These are phyloP conservation scores for Beauveria sp. DNA, from an alignment of 2,329 filamentous ascomycete genomes.

Conservation along the genomic window DNA sequence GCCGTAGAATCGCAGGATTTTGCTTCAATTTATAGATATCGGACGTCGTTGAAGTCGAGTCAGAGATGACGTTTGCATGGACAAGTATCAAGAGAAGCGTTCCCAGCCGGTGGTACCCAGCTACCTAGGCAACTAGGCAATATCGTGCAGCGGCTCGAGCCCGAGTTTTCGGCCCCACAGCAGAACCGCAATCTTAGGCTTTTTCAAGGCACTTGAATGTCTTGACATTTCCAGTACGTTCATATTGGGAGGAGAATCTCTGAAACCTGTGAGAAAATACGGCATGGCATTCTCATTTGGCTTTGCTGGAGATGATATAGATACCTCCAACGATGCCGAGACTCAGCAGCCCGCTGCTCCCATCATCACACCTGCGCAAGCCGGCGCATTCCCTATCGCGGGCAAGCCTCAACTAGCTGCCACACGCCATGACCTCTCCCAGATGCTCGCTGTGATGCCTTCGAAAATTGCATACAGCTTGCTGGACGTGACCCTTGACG, in stretches of 20 bases:
- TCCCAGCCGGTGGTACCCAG: not conserved
- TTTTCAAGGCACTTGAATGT: not conserved
- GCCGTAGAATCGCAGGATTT: not conserved
- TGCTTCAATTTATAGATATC: too few species aligned
- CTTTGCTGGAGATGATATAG: constrained; percentile 58
- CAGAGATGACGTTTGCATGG: not conserved
- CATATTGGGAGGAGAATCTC: not conserved
- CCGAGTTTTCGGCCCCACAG: constrained; percentile 10
- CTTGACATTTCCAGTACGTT: not conserved
- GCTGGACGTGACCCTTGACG: constrained; percentile 50
- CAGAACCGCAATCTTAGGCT: not conserved
- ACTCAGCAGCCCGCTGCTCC: constrained; percentile 12
- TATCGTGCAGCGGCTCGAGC: not conserved
- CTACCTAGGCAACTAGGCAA: too few species aligned
- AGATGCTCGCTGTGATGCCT: constrained; percentile 53
- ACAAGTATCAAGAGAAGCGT: not conserved
- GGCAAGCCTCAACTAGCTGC: constrained; percentile 53
- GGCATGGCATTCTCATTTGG: constrained; percentile 50
- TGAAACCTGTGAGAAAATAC: not conserved
- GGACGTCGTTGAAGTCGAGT: not conserved
- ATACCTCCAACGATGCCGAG: constrained; percentile 34
- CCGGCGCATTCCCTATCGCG: constrained; percentile 52
- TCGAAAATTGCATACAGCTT: constrained; percentile 65
- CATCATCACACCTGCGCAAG: constrained; percentile 14
- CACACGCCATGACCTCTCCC: constrained; percentile 39